Base-by-base conservation (phyloP, 805 yeast genomes). In the Spathaspora arborariae region DNA sequence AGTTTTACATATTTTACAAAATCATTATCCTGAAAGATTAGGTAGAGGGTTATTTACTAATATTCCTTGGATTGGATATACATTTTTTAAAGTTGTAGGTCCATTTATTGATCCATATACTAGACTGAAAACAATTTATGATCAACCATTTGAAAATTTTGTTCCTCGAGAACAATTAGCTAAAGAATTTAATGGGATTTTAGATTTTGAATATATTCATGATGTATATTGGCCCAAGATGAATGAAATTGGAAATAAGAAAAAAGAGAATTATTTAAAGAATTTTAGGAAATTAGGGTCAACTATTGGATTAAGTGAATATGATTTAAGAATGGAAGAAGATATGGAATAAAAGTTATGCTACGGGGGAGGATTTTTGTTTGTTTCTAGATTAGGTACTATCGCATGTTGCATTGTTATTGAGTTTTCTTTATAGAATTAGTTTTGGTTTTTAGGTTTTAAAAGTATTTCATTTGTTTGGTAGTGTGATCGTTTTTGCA, bases 101-200 rank as follows among this genome's bases (percentile, higher is more conserved):
- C 84, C 84, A 20, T 76, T 80, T 51, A 72, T 80, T 45, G 85
- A 80, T 55, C 83, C 83, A 6, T 72, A 74, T 49, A 79, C 85
- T 1, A 70, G 81, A 48, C 76, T 75, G 64, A 80, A 80, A 59
- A 74, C 81, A 5, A 68, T 77, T 10, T 79, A 78, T 53, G 84
- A 79, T 52, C 80, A 78, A 51, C 82, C 83, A 1, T 79, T 79
- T 52, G 79, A 70, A 42, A 71, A 77, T 46, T 77, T 72, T 46
- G 79, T 80, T 3, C 84, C 82, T 8, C 63, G 65, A 40, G 69
- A 76, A 42, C 83, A 80, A 55, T 61, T 80, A 41, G 81, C 76
- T 45, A 68, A 72, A 41, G 69, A 70, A 39, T 79, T 80, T 55
- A 72, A 75, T 47, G 78, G 76, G 2, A 68, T 75, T 35, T 61